phyloP scores from a whole-genome alignment of 495 filamentous ascomycete species.

The Trichoderma erinaceum region DNA sequence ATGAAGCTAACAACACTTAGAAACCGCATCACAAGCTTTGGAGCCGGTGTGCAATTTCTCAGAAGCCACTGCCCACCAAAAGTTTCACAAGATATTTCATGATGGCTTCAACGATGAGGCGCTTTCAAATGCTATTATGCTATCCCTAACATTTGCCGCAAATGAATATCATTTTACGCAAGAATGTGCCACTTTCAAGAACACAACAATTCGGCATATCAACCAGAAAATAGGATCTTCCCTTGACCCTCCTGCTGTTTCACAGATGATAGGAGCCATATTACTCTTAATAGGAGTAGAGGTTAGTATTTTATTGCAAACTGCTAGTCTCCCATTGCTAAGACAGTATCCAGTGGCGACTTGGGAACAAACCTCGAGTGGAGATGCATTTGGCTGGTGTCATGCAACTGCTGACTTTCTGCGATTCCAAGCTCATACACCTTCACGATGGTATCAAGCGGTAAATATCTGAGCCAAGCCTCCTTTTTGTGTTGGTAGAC shows the following conservation, averaged over 20 bases:
- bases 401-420: background rate
- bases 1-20: background rate
- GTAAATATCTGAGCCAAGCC: background rate
- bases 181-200: background rate
- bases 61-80: background rate
- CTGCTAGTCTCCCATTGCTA: background rate
- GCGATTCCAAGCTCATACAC: background rate
- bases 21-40: background rate
- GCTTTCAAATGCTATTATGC: conserved; percentile 3
- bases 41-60: conserved; percentile 7
- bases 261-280: conserved; percentile 1
- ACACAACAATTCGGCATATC: background rate
- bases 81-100: background rate
- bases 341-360: background rate
- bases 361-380: background rate
- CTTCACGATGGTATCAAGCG: conserved; percentile 7
- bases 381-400: conserved; percentile 4
- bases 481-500: background rate
- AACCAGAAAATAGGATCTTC: background rate
- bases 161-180: conserved; percentile 7
- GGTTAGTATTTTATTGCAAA: background rate
- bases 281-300: background rate
- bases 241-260: background rate
- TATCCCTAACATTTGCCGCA: background rate
- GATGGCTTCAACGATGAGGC: background rate